Percentiles rank a stretch among this genome's conserved stretches.
phyloP scores from a whole-genome alignment of 768 basidiomycete species.

The Serendipita sp. region DNA sequence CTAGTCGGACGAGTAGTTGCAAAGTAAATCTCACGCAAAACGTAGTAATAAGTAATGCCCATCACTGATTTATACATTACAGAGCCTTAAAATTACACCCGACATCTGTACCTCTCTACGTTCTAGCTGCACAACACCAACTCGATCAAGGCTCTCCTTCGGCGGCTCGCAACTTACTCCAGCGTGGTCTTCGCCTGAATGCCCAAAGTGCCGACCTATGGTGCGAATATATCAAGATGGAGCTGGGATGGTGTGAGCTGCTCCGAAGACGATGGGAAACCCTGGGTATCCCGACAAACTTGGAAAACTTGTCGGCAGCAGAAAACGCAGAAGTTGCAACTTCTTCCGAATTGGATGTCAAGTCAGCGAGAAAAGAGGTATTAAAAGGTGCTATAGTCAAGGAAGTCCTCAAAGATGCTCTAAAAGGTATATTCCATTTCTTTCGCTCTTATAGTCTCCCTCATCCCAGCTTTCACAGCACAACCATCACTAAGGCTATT shows the following conservation, averaged over 20 bases:
- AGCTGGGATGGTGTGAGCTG: conserved; percentile 70
- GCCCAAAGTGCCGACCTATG: conserved; percentile 60
- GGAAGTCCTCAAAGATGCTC: conserved; percentile 59
- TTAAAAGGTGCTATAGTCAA: conserved; percentile 68
- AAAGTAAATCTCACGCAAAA: conserved; percentile 32
- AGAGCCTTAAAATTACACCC: conserved; percentile 85
- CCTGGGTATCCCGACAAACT: conserved; percentile 38
- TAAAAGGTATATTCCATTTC: conserved; percentile 36
- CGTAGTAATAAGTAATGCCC: not conserved
- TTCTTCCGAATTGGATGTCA: conserved; percentile 25
- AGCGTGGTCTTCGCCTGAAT: conserved; percentile 72
- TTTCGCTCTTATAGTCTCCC: conserved; percentile 13
- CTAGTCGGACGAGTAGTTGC: conserved; percentile 72
- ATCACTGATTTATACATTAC: not conserved
- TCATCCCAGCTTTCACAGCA: conserved; percentile 18
- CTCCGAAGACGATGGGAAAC: conserved; percentile 65
- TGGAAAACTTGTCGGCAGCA: conserved; percentile 11
- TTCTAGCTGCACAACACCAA: conserved; percentile 74
- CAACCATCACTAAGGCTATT: conserved; percentile 28
- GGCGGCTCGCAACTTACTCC: conserved; percentile 68
- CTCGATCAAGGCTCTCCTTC: conserved; percentile 54
- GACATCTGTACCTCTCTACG: conserved; percentile 56
- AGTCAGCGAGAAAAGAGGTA: conserved; percentile 46
- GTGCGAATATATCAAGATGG: conserved; percentile 84
- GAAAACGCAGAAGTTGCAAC: conserved; percentile 15